Percentiles rank a stretch among this genome's conserved stretches.
Conservation (phyloP, 805 yeast species). For the Cyberlindnera americana region DNA sequence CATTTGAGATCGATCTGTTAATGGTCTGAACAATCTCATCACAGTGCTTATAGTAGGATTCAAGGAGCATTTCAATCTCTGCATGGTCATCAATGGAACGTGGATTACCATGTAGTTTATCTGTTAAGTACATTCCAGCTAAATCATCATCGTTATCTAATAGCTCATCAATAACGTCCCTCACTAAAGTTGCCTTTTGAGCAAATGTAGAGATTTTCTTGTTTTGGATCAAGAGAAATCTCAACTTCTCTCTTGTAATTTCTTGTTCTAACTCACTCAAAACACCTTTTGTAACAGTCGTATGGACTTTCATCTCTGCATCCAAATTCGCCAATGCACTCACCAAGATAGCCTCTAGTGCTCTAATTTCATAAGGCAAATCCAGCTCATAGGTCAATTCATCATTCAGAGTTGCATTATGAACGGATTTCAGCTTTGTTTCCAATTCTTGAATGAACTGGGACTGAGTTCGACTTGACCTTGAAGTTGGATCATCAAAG, state of each 20-base stretch:
- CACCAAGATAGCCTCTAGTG: constrained; percentile 81
- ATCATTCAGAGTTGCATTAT: neutral
- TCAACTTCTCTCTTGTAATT: constrained; percentile 73
- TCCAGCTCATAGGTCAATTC: constrained; percentile 30
- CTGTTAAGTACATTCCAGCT: constrained; percentile 76
- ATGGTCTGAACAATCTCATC: constrained; percentile 94
- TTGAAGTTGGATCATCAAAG: constrained; percentile 65
- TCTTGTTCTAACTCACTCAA: constrained; percentile 75
- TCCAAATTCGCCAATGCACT: constrained; percentile 75
- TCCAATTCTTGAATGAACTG: constrained; percentile 79
- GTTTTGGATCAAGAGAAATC: constrained; percentile 77
- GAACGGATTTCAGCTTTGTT: constrained; percentile 46
- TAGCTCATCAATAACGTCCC: constrained; percentile 82
- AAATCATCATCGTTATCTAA: constrained; percentile 86
- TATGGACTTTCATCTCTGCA: constrained; percentile 84
- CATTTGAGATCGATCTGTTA: constrained; percentile 74
- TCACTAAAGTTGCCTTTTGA: constrained; percentile 75
- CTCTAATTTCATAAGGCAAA: constrained; percentile 86
- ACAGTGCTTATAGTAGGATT: constrained; percentile 83
- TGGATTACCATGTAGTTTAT: constrained; percentile 42
- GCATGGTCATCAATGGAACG: constrained; percentile 64
- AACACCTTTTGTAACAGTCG: constrained; percentile 69
- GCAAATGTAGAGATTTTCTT: constrained; percentile 81
- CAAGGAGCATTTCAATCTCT: constrained; percentile 86
- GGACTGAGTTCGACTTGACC: constrained; percentile 65